phyloP scores from a whole-genome alignment of 2,329 filamentous ascomycete genomes.

The Diplodia corticola region DNA sequence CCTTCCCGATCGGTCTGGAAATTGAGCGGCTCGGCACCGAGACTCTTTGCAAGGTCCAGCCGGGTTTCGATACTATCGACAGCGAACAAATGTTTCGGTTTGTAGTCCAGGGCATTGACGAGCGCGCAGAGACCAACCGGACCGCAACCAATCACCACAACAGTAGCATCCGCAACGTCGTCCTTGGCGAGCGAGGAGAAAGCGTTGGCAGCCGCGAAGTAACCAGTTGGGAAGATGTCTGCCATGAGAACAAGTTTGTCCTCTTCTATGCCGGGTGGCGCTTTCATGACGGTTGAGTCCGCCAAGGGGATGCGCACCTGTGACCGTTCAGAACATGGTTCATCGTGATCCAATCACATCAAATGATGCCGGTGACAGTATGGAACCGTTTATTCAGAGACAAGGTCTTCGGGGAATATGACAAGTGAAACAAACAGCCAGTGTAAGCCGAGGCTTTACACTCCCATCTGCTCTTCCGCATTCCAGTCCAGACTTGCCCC shows the following conservation, averaged over 20 bases:
- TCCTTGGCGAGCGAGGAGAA: conserved; percentile 63
- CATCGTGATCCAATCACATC: background rate
- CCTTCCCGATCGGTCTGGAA: conserved; percentile 67
- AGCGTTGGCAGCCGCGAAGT: conserved; percentile 77
- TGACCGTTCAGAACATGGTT: background rate
- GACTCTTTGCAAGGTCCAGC: conserved; percentile 67
- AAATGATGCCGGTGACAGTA: no score
- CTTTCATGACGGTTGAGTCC: conserved; percentile 76
- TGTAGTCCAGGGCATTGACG: conserved; percentile 72
- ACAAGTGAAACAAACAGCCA: no score
- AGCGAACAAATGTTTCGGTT: conserved; percentile 74
- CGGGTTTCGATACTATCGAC: conserved; percentile 76
- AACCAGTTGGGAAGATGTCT: conserved; percentile 84
- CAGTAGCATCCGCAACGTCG: conserved; percentile 65
- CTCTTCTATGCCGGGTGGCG: conserved; percentile 70
- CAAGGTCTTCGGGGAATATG: no score
- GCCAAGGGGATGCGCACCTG: conserved; percentile 68
- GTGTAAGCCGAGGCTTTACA: no score
- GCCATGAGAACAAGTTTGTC: conserved; percentile 82
- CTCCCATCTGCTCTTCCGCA: no score
- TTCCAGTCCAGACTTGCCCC: no score
- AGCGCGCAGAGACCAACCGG: conserved; percentile 78
- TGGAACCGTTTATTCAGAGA: no score
- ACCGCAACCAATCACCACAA: conserved; percentile 82
- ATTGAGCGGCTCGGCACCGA: conserved; percentile 83